Percentiles rank a stretch among this genome's conserved stretches.
Evolutionary conservation across 139 green algal genomes (phyloP).

Genomic region (Picochlorum sp.): DNA sequence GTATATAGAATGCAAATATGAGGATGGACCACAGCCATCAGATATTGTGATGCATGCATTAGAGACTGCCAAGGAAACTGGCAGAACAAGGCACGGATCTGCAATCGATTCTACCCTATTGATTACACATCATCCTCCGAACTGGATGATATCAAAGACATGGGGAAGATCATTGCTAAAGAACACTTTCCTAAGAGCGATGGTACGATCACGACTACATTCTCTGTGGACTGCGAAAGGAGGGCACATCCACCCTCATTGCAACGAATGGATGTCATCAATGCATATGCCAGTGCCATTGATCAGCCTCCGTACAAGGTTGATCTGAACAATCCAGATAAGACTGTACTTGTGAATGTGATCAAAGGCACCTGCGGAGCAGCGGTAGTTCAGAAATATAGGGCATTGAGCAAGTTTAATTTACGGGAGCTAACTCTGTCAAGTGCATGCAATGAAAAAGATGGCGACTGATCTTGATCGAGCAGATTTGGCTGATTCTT

Average conservation of each 20-base stretch:
- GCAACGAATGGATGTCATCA: slow-evolving; percentile 44
- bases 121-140: slow-evolving; percentile 29
- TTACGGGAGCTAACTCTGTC: not conserved
- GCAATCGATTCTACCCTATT: slow-evolving; percentile 39
- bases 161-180: slow-evolving; percentile 15
- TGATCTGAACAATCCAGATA: slow-evolving; percentile 28
- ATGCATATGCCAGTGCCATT: slow-evolving; percentile 29
- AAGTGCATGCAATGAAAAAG: not conserved
- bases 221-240: slow-evolving; percentile 39
- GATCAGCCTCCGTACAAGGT: slow-evolving; percentile 42
- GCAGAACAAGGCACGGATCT: slow-evolving; percentile 27
- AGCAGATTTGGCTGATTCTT: no score
- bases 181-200: slow-evolving; percentile 27
- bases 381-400: slow-evolving; percentile 35
- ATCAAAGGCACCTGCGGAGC: slow-evolving; percentile 31
- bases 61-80: slow-evolving; percentile 5
- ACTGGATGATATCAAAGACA: slow-evolving; percentile 32
- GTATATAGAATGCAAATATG: slow-evolving; percentile 24
- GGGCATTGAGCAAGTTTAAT: slow-evolving; percentile 23
- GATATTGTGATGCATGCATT: slow-evolving; percentile 18
- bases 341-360: slow-evolving; percentile 41
- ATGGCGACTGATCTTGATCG: not conserved
- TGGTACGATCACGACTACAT: slow-evolving; percentile 5
- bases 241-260: slow-evolving; percentile 18
- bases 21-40: slow-evolving; percentile 13